Conservation (phyloP, 2,329 filamentous ascomycete species). For the Botrytis medusae region DNA sequence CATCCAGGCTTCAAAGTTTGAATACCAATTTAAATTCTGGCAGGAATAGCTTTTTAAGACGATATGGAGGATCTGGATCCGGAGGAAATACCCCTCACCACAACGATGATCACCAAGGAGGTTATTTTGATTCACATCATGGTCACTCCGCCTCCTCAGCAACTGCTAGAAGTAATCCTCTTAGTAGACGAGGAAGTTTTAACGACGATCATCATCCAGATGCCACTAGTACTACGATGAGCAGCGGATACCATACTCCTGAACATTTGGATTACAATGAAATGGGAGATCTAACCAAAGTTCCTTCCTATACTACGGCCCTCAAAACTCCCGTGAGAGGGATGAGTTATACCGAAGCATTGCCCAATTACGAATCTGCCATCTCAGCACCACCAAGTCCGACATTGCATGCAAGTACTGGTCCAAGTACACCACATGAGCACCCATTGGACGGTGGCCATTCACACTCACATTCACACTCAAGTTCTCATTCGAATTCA, state of each 20-base stretch:
- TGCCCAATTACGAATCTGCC: slow-evolving; percentile 68
- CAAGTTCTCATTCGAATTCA: background rate
- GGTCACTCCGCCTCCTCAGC: slow-evolving; percentile 26
- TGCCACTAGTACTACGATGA: slow-evolving; percentile 45
- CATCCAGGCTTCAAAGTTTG: slow-evolving; percentile 69
- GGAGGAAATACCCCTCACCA: slow-evolving; percentile 39
- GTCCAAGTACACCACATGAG: slow-evolving; percentile 23
- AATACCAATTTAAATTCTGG: slow-evolving; percentile 62
- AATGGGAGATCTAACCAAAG: slow-evolving; percentile 65
- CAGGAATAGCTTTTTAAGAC: slow-evolving; percentile 39
- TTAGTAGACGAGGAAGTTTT: slow-evolving; percentile 46
- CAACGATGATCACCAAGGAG: slow-evolving; percentile 24
- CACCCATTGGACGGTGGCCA: background rate
- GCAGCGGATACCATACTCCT: slow-evolving; percentile 54
- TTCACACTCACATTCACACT: background rate
- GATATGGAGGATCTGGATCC: slow-evolving; percentile 37
- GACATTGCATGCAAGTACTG: slow-evolving; percentile 25
- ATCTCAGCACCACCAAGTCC: slow-evolving; percentile 50
- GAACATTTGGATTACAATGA: slow-evolving; percentile 59
- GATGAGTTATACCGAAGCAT: slow-evolving; percentile 49
- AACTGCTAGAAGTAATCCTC: slow-evolving; percentile 38
- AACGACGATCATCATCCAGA: slow-evolving; percentile 19
- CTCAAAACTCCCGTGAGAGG: slow-evolving; percentile 62
- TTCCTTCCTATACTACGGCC: slow-evolving; percentile 76
- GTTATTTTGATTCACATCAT: slow-evolving; percentile 31